phyloP scores from a whole-genome alignment of 2,329 filamentous ascomycete species.

The Colletotrichum coccodes region DNA sequence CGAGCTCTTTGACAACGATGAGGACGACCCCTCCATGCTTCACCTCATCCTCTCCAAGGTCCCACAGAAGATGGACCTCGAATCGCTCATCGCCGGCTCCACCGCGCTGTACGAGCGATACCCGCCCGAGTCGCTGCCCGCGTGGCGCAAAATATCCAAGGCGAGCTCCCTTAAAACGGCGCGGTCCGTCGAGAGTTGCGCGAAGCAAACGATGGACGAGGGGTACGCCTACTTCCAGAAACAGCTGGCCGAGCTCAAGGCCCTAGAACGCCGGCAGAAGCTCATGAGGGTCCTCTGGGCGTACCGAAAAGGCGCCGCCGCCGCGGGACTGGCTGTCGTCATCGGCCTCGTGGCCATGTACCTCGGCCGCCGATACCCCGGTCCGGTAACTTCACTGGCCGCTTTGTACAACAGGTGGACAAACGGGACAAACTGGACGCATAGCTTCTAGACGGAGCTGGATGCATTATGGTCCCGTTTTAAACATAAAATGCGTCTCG shows the following conservation, averaged over 20 bases:
- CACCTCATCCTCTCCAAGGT: constrained; percentile 89
- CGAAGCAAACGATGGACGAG: constrained; percentile 69
- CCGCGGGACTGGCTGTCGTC: constrained; percentile 71
- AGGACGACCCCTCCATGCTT: constrained; percentile 90
- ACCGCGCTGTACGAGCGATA: constrained; percentile 69
- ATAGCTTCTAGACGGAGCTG: constrained; percentile 20
- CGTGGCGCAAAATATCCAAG: constrained; percentile 78
- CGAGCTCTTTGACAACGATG: constrained; percentile 84
- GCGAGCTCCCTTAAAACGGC: constrained; percentile 90
- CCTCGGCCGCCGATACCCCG: constrained; percentile 60
- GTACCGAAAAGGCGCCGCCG: constrained; percentile 73
- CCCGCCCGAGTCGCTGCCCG: constrained; percentile 78
- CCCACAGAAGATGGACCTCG: constrained; percentile 82
- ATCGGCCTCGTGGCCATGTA: constrained; percentile 77
- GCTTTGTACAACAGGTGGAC: constrained; percentile 33
- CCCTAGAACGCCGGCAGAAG: constrained; percentile 68
- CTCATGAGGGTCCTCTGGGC: constrained; percentile 64
- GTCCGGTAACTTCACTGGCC: constrained; percentile 31
- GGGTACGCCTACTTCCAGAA: constrained; percentile 75
- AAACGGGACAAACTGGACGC: constrained; percentile 26
- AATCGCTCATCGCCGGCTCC: constrained; percentile 77
- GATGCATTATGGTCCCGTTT: background rate
- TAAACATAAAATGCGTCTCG: background rate
- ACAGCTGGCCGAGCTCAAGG: constrained; percentile 78
- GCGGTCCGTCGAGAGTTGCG: constrained; percentile 58